A percentile compares a stretch with the other conserved stretches of the same genome.
phyloP scores from a whole-genome alignment of 768 basidiomycete genomes.

The Tephrocybe sp. region DNA sequence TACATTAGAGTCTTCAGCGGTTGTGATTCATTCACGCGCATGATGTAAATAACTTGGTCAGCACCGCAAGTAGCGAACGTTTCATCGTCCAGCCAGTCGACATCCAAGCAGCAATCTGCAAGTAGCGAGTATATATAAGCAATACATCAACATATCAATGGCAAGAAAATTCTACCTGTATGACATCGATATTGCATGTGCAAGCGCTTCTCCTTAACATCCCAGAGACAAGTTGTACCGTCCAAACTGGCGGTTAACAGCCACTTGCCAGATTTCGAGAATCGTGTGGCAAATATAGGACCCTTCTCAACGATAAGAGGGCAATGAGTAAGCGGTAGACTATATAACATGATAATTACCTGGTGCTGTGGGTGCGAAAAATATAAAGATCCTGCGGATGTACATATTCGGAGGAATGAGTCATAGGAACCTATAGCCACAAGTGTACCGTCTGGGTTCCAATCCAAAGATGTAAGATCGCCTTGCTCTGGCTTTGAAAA shows the following conservation, averaged over 20 bases:
- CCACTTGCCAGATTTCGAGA: conserved; percentile 74
- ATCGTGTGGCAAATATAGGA: conserved; percentile 77
- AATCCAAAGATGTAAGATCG: conserved; percentile 77
- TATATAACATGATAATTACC: conserved; percentile 39
- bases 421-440: conserved; percentile 83
- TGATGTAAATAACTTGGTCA: conserved; percentile 62
- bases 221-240: conserved; percentile 77
- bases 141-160: background rate
- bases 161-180: conserved; percentile 44
- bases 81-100: conserved; percentile 75
- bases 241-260: conserved; percentile 78
- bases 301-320: conserved; percentile 53
- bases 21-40: conserved; percentile 49
- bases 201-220: conserved; percentile 60
- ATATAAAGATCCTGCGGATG: conserved; percentile 59
- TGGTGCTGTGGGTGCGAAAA: conserved; percentile 64
- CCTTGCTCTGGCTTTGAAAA: conserved; percentile 45
- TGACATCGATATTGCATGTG: conserved; percentile 67
- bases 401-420: conserved; percentile 66
- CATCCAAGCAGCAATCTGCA: conserved; percentile 76
- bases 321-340: conserved; percentile 19
- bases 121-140: conserved; percentile 3
- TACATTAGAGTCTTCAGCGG: conserved; percentile 67
- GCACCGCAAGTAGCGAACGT: conserved; percentile 76
- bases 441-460: conserved; percentile 72